Evolutionary conservation across 78 protist species (phyloP).

Genomic region (Andalucia godoyi): DNA sequence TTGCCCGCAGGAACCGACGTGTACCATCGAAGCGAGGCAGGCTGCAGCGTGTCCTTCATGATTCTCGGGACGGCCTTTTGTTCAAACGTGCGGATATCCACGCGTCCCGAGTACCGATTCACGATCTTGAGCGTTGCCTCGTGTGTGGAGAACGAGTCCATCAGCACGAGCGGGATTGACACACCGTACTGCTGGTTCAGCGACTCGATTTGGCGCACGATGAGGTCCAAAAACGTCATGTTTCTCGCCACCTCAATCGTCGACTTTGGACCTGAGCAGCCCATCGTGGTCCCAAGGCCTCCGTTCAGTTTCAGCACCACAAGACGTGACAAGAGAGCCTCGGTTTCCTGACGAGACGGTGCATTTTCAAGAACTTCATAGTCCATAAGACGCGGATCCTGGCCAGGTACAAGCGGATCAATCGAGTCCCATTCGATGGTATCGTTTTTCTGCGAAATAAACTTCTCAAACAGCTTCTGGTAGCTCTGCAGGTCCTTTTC

Average conservation of each 20-base stretch:
- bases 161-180: conserved; percentile 78
- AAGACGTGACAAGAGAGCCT: conserved; percentile 38
- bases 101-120: conserved; percentile 32
- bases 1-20: background rate
- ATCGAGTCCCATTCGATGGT: no score
- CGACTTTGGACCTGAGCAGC: conserved; percentile 91
- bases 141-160: conserved; percentile 94
- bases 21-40: background rate
- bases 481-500: no score
- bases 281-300: conserved; percentile 99
- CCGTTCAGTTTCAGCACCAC: conserved; percentile 93
- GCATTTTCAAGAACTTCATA: no score
- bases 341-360: no score
- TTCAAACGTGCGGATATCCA: background rate
- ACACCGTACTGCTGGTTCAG: background rate
- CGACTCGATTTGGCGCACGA: conserved; percentile 70
- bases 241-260: conserved; percentile 62
- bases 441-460: no score
- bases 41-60: conserved; percentile 48
- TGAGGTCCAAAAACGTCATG: conserved; percentile 81
- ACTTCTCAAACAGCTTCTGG: no score
- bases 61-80: conserved; percentile 76
- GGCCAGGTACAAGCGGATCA: no score
- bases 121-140: conserved; percentile 55
- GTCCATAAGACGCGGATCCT: no score